phyloP scores from a whole-genome alignment of 495 filamentous ascomycete genomes.

The Usnea hakonensis region DNA sequence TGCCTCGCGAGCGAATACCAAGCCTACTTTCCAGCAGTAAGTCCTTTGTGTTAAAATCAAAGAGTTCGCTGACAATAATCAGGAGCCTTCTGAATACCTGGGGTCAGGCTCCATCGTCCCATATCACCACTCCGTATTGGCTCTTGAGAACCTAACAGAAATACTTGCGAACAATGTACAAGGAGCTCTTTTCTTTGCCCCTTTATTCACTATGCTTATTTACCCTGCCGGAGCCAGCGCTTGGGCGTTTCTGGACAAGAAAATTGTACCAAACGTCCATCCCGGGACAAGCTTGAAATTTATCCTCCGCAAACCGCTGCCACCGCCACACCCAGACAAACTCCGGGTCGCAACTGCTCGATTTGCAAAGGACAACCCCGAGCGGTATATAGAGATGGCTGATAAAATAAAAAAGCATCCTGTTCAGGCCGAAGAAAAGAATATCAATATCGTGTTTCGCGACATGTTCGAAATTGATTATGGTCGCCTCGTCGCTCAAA shows the following conservation, averaged over 20 bases:
- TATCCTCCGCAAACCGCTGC: slow-evolving; percentile 11
- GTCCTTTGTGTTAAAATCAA: slow-evolving; percentile 7
- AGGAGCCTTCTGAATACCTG: slow-evolving; percentile 10
- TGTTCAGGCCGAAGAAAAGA: slow-evolving; percentile 4
- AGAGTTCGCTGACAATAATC: neutral
- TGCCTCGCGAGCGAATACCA: slow-evolving; percentile 34
- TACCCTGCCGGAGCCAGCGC: slow-evolving; percentile 15
- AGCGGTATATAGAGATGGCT: slow-evolving; percentile 13
- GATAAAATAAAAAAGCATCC: slow-evolving; percentile 7
- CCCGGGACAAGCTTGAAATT: slow-evolving; percentile 13
- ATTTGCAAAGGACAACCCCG: slow-evolving; percentile 20
- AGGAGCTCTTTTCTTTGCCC: slow-evolving; percentile 16
- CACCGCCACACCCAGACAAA: neutral
- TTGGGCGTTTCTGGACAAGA: slow-evolving; percentile 16
- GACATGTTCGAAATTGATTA: slow-evolving; percentile 22
- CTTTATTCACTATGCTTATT: slow-evolving; percentile 13
- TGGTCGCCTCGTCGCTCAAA: slow-evolving; percentile 16
- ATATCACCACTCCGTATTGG: slow-evolving; percentile 30
- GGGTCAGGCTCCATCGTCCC: slow-evolving; percentile 35
- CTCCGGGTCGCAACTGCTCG: neutral
- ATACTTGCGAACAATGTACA: slow-evolving; percentile 21
- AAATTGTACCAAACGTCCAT: neutral
- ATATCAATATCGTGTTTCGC: slow-evolving; percentile 18
- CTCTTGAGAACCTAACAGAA: slow-evolving; percentile 27
- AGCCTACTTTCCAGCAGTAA: slow-evolving; percentile 29